Base-by-base conservation (phyloP, 169 alveolate genomes). In the Theileria luwenshuni region DNA sequence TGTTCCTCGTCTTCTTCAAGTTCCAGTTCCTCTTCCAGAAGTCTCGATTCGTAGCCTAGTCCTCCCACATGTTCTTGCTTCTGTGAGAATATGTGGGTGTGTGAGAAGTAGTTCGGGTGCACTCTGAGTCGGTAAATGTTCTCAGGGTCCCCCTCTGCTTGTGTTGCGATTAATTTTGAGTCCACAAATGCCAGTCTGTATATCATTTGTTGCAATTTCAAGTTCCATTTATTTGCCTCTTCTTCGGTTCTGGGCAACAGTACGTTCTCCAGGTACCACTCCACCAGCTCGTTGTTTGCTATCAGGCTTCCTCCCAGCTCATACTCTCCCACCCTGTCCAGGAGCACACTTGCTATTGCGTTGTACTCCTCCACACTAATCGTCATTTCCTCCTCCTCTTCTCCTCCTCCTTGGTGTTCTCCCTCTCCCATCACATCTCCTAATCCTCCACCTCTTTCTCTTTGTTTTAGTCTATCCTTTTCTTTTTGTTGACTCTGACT, bases 221-320 rank as follows among this genome's bases (percentile, higher is more conserved):
- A 60, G 61, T 84, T 80, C 93, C 93, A 88, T 51, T 71, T 83
- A 48, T 88, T 90, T 17, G 90, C 91, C n/a, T 88, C 90, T 60
- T 80, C 91, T 27, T 68, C 83, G 21, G 91, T 69, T 58, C 67
- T 67, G 25, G 93, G 92, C 25, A 76, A 61, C 38, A 85, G 88
- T 12, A 84, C 76, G 43, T 63, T 74, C 69, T 81, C 83, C 27
- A 88, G 49, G 77, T 88, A 88, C 69, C 90, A 69, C 74, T 88
- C 93, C 23, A 88, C 68, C 27, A 88, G 69, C 75, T 88, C 90
- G 68, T 83, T 85, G 62, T 81, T 77, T 27, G 90, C 79, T 15
- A 88, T 56, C 72, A 69, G 74, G 28, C 76, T 83, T 33, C 79
- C 90, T 45, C 76, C 41, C 74, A 88, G 70, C 67, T 88, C 90